Base-by-base conservation (phyloP, 805 yeast genomes). In the Wickerhamiella lipophila region DNA sequence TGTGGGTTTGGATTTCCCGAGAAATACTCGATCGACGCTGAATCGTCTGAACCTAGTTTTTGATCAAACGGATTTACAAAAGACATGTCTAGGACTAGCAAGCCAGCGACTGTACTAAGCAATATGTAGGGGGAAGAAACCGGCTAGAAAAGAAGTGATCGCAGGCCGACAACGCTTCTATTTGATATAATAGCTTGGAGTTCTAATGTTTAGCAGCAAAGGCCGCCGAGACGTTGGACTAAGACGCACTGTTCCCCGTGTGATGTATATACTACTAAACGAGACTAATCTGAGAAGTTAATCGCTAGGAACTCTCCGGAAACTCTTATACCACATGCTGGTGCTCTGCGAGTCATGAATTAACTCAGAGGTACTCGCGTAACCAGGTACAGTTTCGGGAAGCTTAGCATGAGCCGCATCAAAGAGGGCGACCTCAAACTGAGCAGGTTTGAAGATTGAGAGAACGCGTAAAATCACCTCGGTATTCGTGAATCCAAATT, bases 1-100 rank as follows among this genome's bases (percentile, higher is more conserved):
- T 72, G 72, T 7, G 83, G 76, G 55, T 85, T 89, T 1, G 95
- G 94, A 4, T 79, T 63, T 2, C 92, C 94, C 12, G 82, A 77
- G 53, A 85, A 74, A 62, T 83, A 87, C 59, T 79, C 79, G 49
- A 85, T 63, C 1, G 94, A 77, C 0, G 83, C 79, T 5, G 26
- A 12, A 12, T 29, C 47, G 18, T 23, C 49, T 22, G 16, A n/a
- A 25, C 49, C 49, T 13, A 22, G 26, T 6, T 23, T 9, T 13
- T 26, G 36, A 3, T 34, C 49, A 22, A 47, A 47, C 2, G 49
- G 49, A 23, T 47, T 47, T 19, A 23, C 15, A 34, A 47, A 47
- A 11, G 45, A 21, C 46, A 42, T 42, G 25, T 29, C 5, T 11
- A 29, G 15, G 29, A 26, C 7, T 26, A n/a, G 15, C 34, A 29